phyloP scores from a whole-genome alignment of 1,139 yeast genomes.

The Taphrina sp. region DNA sequence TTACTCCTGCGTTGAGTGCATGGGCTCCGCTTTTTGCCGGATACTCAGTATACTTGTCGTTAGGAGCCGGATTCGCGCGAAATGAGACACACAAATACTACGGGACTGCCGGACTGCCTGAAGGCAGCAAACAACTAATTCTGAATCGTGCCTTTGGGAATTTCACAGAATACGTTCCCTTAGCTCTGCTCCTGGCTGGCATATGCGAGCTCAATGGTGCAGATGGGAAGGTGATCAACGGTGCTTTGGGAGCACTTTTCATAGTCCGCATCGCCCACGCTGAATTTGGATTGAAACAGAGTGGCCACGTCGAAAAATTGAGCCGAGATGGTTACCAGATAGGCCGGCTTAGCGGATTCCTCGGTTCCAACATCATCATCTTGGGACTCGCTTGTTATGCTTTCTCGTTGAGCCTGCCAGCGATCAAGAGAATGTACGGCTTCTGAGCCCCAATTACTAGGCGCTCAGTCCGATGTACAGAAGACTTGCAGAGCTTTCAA shows the following conservation, averaged over 20 bases:
- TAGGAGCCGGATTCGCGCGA: constrained; percentile 1
- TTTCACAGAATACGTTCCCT: constrained; percentile 14
- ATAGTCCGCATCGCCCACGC: constrained; percentile 9
- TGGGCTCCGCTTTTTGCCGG: constrained; percentile 20
- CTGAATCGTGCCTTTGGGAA: constrained; percentile 13
- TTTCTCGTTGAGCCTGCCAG: background rate
- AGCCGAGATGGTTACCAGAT: constrained; percentile 9
- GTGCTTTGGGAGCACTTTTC: background rate
- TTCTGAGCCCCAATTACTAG: no score
- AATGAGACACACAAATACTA: constrained; percentile 2
- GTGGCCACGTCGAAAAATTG: constrained; percentile 13
- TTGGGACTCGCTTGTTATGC: constrained; percentile 14
- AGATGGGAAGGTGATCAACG: background rate
- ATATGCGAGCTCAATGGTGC: constrained; percentile 7
- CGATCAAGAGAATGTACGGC: constrained; percentile 11
- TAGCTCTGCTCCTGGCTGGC: constrained; percentile 7
- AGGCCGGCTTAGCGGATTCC: constrained; percentile 12
- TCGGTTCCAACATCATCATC: constrained; percentile 11
- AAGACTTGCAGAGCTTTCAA: no score
- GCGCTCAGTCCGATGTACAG: no score
- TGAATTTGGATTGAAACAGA: constrained; percentile 9
- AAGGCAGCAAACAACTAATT: background rate
- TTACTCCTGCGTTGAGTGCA: constrained; percentile 5
- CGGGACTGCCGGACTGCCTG: constrained; percentile 13
- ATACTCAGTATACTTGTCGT: constrained; percentile 20